Evolutionary conservation across 768 basidiomycete genomes (phyloP), one percentile per base, ranked within the genome.

Genomic region (Leucocoprinus leucothites): DNA sequence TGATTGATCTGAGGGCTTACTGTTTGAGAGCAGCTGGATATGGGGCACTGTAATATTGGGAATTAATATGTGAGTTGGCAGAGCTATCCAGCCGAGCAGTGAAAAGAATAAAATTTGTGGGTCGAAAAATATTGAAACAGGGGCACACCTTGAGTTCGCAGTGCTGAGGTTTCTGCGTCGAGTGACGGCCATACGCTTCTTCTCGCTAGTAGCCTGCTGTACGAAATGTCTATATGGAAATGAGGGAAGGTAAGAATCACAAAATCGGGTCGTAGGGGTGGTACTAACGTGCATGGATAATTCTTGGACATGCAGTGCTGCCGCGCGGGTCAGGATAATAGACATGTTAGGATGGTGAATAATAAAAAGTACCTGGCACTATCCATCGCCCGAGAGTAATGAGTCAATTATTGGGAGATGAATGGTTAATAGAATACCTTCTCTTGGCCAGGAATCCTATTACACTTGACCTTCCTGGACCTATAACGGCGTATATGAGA

Each of bases 271-370:
- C 51, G 55, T 47, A 50, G 28, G 56, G 31, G 36, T 34, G 47
- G 35, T 40, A 59, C 89, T 62, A 64, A 93, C 91, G 92, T 94
- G 91, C 92, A 95, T 43, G 90, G 86, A 65, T 89, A 91, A 64
- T 89, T 91, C 74, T 95, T 95, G 58, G 86, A 81, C 57, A 85
- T 70, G 69, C 92, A 95, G 65, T 94, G 91, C 86, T 94, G 62
- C 28, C 55, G 34, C 46, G 56, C 55, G 44, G 51, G 57, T 64
- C 52, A 53, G 67, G 51, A 55, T 56, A 49, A 24, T 56, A 49
- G 49, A 49, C 38, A 38, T 38, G 38, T 4, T 21, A 48, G 35
- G n/a, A 42, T 46, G 60, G 14, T 47, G 45, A 44, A 57, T 19
- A 48, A 19, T 60, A 63, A 62, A 60, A 42, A 41, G 59, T 73